Base-by-base conservation (phyloP, 2,329 filamentous ascomycete species). In the Diaporthe sp. region DNA sequence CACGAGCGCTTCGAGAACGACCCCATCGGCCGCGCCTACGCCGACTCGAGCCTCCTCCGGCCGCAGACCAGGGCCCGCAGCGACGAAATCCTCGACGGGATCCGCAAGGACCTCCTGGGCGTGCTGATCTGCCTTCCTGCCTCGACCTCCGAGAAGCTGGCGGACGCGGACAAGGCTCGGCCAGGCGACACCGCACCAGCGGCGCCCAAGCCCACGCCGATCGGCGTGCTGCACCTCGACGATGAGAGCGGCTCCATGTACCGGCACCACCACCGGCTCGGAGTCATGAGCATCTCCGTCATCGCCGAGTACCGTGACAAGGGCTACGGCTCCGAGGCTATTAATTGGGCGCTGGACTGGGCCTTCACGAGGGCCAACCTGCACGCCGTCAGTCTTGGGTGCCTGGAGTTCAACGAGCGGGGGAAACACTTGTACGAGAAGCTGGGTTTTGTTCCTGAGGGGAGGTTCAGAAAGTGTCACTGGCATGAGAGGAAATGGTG, bases 281-380 rank as follows among this genome's bases (percentile, higher is more conserved):
- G 69, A 35, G 75, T 58, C 0, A 80, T 88, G 12, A 84, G 82
- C 0, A 80, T 88, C n/a, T 77, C 79, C 0, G 80, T 88, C 7
- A 76, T 82, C 2, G 77, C 79, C 0, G 10, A 73, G 0, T 82
- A 83, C 45, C 61, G 42, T 33, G 42, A 52, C 42, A 67, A 81
- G 28, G 86, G 87, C 0, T 89, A 88, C 71, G 87, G 87, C 1
- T 78, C 77, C 9, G 87, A 89, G 76, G 84, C 85, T 0, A 85
- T 89, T 58, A 80, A 81, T 35, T 89, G 86, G 87, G 83, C 79
- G 0, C 76, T 88, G 4, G 82, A 86, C 33, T 89, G 86, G 83
- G 84, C 84, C 0, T 89, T 89, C 76, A 77, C 78, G 8, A 80
- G 80, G n/a, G 86, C 82, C 0, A 84, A 84, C 0, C 77, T 87